Evolutionary conservation across 495 filamentous ascomycete genomes (phyloP).

Genomic region (Penicillium desertorum): DNA sequence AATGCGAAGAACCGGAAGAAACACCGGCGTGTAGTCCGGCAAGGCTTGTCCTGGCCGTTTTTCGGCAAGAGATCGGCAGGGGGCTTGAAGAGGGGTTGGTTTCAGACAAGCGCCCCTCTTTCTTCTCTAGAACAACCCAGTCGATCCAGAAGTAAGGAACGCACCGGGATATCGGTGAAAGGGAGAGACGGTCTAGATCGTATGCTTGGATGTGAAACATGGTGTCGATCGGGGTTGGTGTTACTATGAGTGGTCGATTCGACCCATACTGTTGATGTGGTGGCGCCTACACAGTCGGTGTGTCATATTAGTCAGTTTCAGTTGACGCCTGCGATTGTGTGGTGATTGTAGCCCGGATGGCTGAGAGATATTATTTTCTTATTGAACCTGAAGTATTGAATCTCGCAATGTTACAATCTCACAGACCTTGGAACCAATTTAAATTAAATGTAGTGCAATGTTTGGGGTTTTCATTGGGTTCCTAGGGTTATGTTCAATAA

Average conservation of each 20-base stretch:
- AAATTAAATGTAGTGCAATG: background rate
- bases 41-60: constrained; percentile 14
- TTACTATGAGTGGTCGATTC: constrained; percentile 2
- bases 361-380: background rate
- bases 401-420: background rate
- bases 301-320: constrained; percentile 2
- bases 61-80: constrained; percentile 8
- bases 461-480: constrained; percentile 6
- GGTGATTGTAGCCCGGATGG: background rate
- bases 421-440: background rate
- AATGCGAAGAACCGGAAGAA: background rate
- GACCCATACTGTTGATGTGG: background rate
- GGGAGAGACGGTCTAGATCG: constrained; percentile 2
- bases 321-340: background rate
- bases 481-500: constrained; percentile 4
- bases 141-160: constrained; percentile 10
- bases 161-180: background rate
- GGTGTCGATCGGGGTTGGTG: constrained; percentile 6
- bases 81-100: constrained; percentile 9
- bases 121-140: constrained; percentile 8
- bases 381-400: background rate
- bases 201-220: constrained; percentile 5
- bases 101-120: constrained; percentile 6
- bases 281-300: background rate
- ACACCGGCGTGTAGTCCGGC: constrained; percentile 12